Evolutionary conservation across 306 rosid genomes (phyloP).

Genomic region (Casuarina glauca): DNA sequence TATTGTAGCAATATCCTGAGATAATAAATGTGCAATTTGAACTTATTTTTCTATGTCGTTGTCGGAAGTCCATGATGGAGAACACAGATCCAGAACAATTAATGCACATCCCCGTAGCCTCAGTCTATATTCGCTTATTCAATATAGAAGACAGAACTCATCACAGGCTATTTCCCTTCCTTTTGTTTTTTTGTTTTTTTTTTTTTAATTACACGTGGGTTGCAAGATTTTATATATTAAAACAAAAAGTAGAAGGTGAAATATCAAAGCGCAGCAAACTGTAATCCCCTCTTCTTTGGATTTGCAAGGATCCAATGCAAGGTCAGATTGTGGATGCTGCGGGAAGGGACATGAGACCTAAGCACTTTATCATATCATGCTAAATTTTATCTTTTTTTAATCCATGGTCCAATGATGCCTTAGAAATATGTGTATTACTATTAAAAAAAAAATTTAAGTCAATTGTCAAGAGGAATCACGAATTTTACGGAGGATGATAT

Average conservation of each 20-base stretch:
- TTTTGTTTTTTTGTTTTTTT: neutral
- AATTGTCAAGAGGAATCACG: no score
- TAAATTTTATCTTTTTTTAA: no score
- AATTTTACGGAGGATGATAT: no score
- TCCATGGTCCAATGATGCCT: no score
- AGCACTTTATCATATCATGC: no score
- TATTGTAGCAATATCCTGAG: neutral
- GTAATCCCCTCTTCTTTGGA: neutral
- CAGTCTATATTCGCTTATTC: no score
- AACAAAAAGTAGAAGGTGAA: neutral
- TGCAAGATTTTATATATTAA: neutral
- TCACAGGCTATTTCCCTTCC: neutral
- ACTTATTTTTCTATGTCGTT: neutral
- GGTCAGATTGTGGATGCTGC: neutral
- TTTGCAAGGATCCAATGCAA: neutral
- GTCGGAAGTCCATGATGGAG: neutral
- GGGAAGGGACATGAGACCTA: no score
- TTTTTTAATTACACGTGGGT: neutral
- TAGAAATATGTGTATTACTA: no score
- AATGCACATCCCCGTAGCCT: neutral
- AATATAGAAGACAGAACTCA: neutral
- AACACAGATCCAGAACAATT: neutral
- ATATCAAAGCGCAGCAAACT: neutral
- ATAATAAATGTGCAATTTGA: neutral
- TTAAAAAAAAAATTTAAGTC: no score